Evolutionary conservation across 2,329 filamentous ascomycete genomes (phyloP).

Genomic region (Cladosporium sp.): DNA sequence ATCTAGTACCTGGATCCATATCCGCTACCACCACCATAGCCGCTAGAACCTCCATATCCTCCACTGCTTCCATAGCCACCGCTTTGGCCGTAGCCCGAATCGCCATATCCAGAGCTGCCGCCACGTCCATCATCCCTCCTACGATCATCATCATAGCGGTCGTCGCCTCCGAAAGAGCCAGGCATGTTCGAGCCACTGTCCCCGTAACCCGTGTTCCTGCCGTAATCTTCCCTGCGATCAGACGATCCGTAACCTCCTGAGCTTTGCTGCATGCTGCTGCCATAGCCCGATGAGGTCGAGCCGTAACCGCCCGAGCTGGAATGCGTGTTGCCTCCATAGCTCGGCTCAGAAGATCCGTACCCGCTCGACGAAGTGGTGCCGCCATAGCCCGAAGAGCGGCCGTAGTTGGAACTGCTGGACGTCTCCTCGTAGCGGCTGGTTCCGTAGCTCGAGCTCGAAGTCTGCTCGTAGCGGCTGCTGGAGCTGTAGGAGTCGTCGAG

Average conservation of each 20-base stretch:
- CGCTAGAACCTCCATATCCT: background rate
- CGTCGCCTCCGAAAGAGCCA: constrained; percentile 20
- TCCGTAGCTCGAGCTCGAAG: constrained; percentile 1
- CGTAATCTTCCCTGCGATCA: constrained; percentile 13
- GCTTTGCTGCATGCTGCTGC: constrained; percentile 12
- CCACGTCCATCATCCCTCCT: constrained; percentile 11
- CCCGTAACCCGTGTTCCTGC: constrained; percentile 17
- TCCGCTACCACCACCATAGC: constrained; percentile 14
- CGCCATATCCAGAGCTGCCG: constrained; percentile 11
- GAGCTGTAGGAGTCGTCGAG: constrained; percentile 15
- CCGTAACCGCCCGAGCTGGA: background rate
- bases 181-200: constrained; percentile 18
- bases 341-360: background rate
- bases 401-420: background rate
- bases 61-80: constrained; percentile 12
- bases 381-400: background rate
- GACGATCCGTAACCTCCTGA: constrained; percentile 13
- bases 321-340: background rate
- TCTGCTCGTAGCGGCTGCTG: constrained; percentile 19
- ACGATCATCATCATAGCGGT: constrained; percentile 1
- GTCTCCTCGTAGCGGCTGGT: constrained; percentile 8
- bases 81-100: constrained; percentile 11
- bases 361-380: background rate
- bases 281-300: background rate
- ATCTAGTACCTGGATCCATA: constrained; percentile 10